phyloP scores from a whole-genome alignment of 2,329 filamentous ascomycete genomes.

The Coniochaeta prunicola region DNA sequence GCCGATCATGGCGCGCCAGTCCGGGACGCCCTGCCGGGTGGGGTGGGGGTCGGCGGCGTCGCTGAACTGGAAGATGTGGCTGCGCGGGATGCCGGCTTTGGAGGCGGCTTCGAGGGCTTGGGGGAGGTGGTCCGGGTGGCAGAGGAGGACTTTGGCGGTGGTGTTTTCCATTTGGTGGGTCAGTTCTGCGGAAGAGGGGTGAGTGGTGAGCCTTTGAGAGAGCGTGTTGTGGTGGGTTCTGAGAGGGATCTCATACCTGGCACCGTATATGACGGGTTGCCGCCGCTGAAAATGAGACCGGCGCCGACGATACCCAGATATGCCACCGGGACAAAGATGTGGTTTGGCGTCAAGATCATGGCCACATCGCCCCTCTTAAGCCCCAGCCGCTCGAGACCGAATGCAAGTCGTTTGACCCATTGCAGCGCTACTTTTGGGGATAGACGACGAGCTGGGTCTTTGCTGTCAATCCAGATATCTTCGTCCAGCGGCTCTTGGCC shows the following conservation, averaged over 20 bases:
- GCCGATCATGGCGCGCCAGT: conserved; percentile 34
- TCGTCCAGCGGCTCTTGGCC: conserved; percentile 27
- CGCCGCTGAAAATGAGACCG: conserved; percentile 46
- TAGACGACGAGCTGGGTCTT: conserved; percentile 32
- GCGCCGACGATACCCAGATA: conserved; percentile 46
- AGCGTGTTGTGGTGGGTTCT: background rate
- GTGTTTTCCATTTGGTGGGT: conserved; percentile 44
- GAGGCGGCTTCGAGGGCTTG: conserved; percentile 34
- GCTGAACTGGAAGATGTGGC: conserved; percentile 40
- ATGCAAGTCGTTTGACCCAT: conserved; percentile 45
- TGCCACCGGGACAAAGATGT: conserved; percentile 46
- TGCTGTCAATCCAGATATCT: conserved; percentile 47
- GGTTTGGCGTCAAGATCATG: conserved; percentile 46
- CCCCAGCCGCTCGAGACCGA: conserved; percentile 31
- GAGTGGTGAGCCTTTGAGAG: background rate
- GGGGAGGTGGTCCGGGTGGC: conserved; percentile 37
- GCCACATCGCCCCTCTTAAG: conserved; percentile 41
- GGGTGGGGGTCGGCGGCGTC: conserved; percentile 24
- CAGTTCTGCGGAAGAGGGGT: conserved; percentile 39
- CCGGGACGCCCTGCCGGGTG: conserved; percentile 23
- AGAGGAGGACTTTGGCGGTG: conserved; percentile 38
- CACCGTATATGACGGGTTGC: conserved; percentile 43
- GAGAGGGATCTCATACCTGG: conserved; percentile 26
- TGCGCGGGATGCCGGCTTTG: conserved; percentile 29
- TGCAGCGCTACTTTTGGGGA: conserved; percentile 37